These are phyloP conservation scores for Pulveroboletus sp. DNA, from an alignment of 768 basidiomycete species.

Conservation along the genomic window DNA sequence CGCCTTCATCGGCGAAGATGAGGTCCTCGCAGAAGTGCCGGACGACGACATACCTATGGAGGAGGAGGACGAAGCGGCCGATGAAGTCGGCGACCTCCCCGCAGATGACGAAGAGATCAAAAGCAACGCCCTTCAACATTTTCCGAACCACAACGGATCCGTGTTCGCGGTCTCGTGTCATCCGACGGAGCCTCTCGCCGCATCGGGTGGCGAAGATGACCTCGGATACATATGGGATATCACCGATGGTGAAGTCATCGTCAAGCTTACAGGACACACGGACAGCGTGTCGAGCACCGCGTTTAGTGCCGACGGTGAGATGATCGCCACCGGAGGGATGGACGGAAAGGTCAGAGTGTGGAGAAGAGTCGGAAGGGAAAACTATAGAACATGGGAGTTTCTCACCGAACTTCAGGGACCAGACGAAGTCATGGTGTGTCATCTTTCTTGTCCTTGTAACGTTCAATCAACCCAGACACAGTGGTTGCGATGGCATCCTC, in stretches of 20 bases:
- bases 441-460: not conserved
- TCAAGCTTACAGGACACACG: conserved; percentile 85
- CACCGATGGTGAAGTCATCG: conserved; percentile 73
- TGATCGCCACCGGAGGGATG: conserved; percentile 97
- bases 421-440: conserved; percentile 88
- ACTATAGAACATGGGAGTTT: conserved; percentile 88
- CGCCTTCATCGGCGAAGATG: conserved; percentile 59
- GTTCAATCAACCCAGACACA: conserved; percentile 29
- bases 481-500: conserved; percentile 98
- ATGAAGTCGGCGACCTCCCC: conserved; percentile 42
- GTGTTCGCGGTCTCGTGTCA: conserved; percentile 85
- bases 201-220: conserved; percentile 94
- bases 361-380: conserved; percentile 74
- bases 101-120: conserved; percentile 40
- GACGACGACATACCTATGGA: conserved; percentile 74
- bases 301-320: conserved; percentile 87
- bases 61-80: conserved; percentile 57
- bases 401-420: conserved; percentile 89
- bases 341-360: conserved; percentile 93
- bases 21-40: conserved; percentile 58
- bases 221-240: conserved; percentile 91
- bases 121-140: conserved; percentile 68
- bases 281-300: conserved; percentile 81
- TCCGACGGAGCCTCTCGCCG: conserved; percentile 75
- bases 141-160: conserved; percentile 64